phyloP scores from a whole-genome alignment of 768 basidiomycete species.

The Lentinula lateritia region DNA sequence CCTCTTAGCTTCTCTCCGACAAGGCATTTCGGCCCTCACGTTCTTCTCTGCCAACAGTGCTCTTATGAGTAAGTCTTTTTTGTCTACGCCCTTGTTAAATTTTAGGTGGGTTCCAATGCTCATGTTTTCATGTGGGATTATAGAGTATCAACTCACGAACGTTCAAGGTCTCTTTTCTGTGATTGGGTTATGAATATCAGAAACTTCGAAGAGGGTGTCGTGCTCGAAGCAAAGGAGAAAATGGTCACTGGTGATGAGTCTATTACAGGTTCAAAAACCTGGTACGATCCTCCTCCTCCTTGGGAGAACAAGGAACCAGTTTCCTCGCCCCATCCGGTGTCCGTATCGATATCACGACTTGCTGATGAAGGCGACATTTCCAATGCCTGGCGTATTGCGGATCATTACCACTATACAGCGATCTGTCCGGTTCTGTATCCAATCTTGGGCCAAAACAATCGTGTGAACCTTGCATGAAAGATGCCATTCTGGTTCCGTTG shows the following conservation, averaged over 20 bases:
- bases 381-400: too few species aligned
- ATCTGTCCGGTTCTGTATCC: neutral
- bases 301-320: neutral
- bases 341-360: too few species aligned
- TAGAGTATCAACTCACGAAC: slow-evolving; percentile 5
- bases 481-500: neutral
- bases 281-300: neutral
- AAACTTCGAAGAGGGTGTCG: neutral
- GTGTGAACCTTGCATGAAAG: too few species aligned
- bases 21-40: neutral
- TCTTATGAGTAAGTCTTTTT: slow-evolving; percentile 7
- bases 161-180: slow-evolving; percentile 4
- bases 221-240: neutral
- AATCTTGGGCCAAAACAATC: neutral
- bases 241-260: neutral
- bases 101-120: slow-evolving; percentile 3
- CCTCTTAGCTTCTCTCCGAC: neutral
- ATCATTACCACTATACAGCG: neutral
- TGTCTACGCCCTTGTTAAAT: neutral
- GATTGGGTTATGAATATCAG: neutral
- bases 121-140: neutral
- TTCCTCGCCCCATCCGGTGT: neutral
- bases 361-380: too few species aligned
- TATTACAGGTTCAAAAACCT: neutral
- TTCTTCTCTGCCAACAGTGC: slow-evolving; percentile 5